Conservation (phyloP, 805 yeast species). For the Candida schatavii region DNA sequence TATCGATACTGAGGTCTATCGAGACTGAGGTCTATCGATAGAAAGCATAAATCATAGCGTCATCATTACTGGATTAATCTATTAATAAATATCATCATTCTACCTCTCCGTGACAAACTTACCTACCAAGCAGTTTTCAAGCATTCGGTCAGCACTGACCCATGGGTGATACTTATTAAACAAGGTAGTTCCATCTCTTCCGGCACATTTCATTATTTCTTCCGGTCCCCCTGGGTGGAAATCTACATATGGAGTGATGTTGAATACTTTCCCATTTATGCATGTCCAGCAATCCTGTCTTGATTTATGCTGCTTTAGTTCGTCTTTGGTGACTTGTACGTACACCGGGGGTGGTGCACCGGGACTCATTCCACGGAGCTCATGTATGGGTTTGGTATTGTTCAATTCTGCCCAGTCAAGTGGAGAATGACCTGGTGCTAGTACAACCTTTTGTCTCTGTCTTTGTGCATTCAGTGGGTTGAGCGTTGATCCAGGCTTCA, state of each 20-base stretch:
- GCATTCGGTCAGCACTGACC: slow-evolving; percentile 84
- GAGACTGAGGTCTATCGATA: no score
- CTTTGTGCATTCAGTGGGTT: slow-evolving; percentile 11
- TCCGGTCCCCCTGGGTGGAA: slow-evolving; percentile 94
- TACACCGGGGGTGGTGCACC: slow-evolving; percentile 51
- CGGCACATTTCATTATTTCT: slow-evolving; percentile 76
- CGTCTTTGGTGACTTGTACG: slow-evolving; percentile 52
- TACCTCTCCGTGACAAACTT: slow-evolving; percentile 22
- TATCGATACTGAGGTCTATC: slow-evolving; percentile 28
- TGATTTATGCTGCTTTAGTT: slow-evolving; percentile 56
- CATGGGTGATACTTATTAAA: slow-evolving; percentile 66
- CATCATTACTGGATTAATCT: not conserved
- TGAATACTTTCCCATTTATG: slow-evolving; percentile 76
- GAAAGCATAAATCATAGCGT: not conserved
- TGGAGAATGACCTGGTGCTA: slow-evolving; percentile 81
- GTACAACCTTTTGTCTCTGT: slow-evolving; percentile 49
- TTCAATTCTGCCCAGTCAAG: slow-evolving; percentile 78
- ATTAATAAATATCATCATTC: slow-evolving; percentile 2
- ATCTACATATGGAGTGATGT: slow-evolving; percentile 75
- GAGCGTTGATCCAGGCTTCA: slow-evolving; percentile 6
- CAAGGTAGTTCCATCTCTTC: slow-evolving; percentile 73
- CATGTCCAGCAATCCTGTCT: slow-evolving; percentile 83
- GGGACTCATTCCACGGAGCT: slow-evolving; percentile 53
- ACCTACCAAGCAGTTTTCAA: slow-evolving; percentile 79
- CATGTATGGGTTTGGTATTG: slow-evolving; percentile 37